Evolutionary conservation across 192 early-diverging fungal species (phyloP).

Genomic region (Coemansia sp.): DNA sequence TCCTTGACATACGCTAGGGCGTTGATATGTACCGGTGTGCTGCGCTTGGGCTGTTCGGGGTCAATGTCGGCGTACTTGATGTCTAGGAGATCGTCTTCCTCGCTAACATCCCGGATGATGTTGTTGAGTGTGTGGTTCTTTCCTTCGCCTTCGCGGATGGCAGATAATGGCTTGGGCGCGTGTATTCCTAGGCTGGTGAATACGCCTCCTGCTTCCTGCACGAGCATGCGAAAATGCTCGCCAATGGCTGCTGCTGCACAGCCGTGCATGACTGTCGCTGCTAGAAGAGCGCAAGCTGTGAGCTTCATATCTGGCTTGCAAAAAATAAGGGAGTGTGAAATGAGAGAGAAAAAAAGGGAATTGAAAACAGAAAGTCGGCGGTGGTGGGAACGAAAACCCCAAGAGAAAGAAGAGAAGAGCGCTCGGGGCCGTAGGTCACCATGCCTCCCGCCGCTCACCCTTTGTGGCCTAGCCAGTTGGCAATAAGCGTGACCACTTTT

Average conservation of each 20-base stretch:
- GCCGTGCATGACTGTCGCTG: conserved; percentile 12
- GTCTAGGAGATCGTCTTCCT: conserved; percentile 43
- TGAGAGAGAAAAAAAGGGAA: neutral
- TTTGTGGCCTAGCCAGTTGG: neutral
- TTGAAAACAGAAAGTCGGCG: neutral
- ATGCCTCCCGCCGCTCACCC: neutral
- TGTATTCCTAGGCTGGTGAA: conserved; percentile 19
- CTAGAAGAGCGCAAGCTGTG: conserved; percentile 2
- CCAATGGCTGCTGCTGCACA: conserved; percentile 16
- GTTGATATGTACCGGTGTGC: conserved; percentile 39
- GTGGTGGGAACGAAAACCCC: neutral
- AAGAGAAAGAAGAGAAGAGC: too few relatives aligned
- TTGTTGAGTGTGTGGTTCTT: conserved; percentile 53
- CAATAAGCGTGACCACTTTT: conserved; percentile 1
- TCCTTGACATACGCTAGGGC: conserved; percentile 49
- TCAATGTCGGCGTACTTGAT: conserved; percentile 46
- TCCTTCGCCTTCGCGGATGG: conserved; percentile 18
- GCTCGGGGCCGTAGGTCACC: neutral
- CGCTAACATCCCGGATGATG: conserved; percentile 49
- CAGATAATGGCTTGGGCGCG: neutral
- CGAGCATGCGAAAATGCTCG: conserved; percentile 22
- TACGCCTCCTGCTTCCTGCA: conserved; percentile 45
- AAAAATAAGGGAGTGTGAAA: neutral
- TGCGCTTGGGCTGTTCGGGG: conserved; percentile 47
- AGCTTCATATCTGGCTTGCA: conserved; percentile 14